Evolutionary conservation across 2,329 filamentous ascomycete genomes (phyloP).

Genomic region (Colletotrichum falcatum): DNA sequence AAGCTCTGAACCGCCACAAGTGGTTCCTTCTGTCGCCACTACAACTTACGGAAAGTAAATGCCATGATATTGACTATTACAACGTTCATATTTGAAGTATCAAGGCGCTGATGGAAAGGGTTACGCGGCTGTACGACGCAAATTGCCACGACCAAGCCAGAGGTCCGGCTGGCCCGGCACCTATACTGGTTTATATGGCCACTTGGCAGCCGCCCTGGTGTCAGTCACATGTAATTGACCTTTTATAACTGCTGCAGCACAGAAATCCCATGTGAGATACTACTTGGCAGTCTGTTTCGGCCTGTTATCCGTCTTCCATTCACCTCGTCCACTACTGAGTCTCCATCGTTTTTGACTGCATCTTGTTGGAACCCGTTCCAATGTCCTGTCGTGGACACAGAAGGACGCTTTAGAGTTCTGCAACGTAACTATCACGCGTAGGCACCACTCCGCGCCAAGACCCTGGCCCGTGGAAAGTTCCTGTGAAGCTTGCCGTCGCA

Average conservation of each 20-base stretch:
- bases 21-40: not conserved
- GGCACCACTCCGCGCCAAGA: not conserved
- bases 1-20: too few relatives aligned
- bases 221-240: too few relatives aligned
- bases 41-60: not conserved
- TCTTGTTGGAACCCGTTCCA: too few relatives aligned
- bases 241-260: not conserved
- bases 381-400: not conserved
- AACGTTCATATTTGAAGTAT: not conserved
- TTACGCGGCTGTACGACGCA: not conserved
- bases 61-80: not conserved
- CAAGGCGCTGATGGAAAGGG: not conserved
- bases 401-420: not conserved
- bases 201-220: too few relatives aligned
- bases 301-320: not conserved
- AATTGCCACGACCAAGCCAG: not conserved
- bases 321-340: not conserved
- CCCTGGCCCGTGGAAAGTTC: not conserved
- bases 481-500: conserved; percentile 31
- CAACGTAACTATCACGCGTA: not conserved
- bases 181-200: too few relatives aligned
- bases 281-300: not conserved
- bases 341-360: too few relatives aligned
- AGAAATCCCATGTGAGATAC: too few relatives aligned
- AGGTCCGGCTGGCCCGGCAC: not conserved